Evolutionary conservation across 176 grass and related monocot genomes (phyloP).

Genomic region (Carex kokanica): DNA sequence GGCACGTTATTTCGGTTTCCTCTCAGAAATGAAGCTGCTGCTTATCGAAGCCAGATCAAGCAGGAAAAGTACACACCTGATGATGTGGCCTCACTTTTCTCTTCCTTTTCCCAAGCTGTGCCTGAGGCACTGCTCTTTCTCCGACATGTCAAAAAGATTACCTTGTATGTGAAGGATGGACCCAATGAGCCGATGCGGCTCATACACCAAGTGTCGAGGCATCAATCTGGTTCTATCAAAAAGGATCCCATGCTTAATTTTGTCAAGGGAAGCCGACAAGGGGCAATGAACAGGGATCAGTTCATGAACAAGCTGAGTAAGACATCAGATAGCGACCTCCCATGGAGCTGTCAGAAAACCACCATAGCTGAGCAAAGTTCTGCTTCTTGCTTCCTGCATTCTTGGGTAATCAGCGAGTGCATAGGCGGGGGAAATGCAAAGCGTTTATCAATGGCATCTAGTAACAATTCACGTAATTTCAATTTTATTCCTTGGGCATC

Average conservation of each 20-base stretch:
- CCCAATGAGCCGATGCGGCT: constrained; percentile 62
- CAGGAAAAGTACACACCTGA: constrained; percentile 81
- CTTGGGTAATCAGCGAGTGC: constrained; percentile 87
- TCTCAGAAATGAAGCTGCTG: constrained; percentile 74
- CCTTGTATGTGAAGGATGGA: constrained; percentile 86
- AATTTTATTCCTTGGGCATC: constrained; percentile 96
- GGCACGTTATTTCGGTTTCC: constrained; percentile 95
- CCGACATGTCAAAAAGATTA: constrained; percentile 76
- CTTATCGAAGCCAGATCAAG: constrained; percentile 97
- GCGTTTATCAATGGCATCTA: constrained; percentile 56
- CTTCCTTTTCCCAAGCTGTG: constrained; percentile 84
- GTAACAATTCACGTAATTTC: constrained; percentile 77
- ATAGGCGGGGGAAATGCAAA: constrained; percentile 83
- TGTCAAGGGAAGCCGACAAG: constrained; percentile 61
- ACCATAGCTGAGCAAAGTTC: constrained; percentile 62
- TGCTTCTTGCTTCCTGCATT: constrained; percentile 42
- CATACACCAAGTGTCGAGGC: constrained; percentile 64
- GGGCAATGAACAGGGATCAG: constrained; percentile 72
- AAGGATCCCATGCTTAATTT: constrained; percentile 82
- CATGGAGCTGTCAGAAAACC: constrained; percentile 83
- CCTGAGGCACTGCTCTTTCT: constrained; percentile 89
- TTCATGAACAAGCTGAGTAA: constrained; percentile 87
- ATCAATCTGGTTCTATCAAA: constrained; percentile 36
- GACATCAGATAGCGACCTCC: constrained; percentile 75
- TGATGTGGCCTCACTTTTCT: constrained; percentile 82